Conservation (phyloP, 805 yeast genomes). For the Zygoascus flipseniorum region DNA sequence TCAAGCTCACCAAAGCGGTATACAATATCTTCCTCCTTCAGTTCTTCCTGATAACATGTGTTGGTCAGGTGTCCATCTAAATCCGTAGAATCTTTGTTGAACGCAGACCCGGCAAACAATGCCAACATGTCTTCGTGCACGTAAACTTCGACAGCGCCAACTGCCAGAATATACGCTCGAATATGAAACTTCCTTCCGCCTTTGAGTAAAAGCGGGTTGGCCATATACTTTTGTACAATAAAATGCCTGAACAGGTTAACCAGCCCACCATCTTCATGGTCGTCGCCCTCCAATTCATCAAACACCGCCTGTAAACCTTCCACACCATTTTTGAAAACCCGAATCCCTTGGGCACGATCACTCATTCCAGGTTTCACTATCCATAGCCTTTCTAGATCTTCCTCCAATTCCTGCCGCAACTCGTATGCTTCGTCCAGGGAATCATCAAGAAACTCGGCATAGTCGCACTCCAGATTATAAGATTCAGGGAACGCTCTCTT, state of each 20-base stretch:
- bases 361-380: constrained; percentile 95
- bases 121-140: constrained; percentile 77
- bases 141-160: constrained; percentile 65
- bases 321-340: constrained; percentile 60
- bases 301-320: constrained; percentile 77
- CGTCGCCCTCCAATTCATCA: constrained; percentile 71
- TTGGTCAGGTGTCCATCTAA: constrained; percentile 83
- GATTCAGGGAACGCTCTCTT: constrained; percentile 60
- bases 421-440: constrained; percentile 89
- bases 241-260: constrained; percentile 87
- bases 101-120: constrained; percentile 60
- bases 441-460: constrained; percentile 93
- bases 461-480: constrained; percentile 78
- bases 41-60: constrained; percentile 66
- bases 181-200: constrained; percentile 77
- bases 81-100: constrained; percentile 31
- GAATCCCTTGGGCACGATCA: constrained; percentile 93
- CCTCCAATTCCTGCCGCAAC: constrained; percentile 65
- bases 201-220: constrained; percentile 62
- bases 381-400: constrained; percentile 49
- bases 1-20: constrained; percentile 23
- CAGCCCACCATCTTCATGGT: constrained; percentile 62
- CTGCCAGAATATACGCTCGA: constrained; percentile 71
- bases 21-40: neutral
- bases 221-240: constrained; percentile 74